Evolutionary conservation across 192 early-diverging fungal genomes (phyloP).

Genomic region (Podila epigama): DNA sequence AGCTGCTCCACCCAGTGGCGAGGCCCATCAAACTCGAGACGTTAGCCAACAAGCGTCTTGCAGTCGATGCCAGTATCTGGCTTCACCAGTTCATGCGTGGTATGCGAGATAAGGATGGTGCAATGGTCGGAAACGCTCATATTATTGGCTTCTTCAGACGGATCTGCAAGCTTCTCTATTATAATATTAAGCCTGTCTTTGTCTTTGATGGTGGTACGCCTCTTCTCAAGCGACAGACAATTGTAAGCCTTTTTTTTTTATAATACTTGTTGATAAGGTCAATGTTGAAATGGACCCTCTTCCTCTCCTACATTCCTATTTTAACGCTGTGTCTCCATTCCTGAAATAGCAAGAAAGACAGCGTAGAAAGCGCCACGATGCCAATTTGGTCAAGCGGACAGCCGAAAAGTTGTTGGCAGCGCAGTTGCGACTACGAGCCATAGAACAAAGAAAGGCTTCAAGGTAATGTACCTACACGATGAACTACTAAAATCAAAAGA

Average conservation of each 20-base stretch:
- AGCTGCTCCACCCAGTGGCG: slow-evolving; percentile 79
- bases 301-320: too few species aligned
- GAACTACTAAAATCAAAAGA: too few species aligned
- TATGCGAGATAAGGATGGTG: slow-evolving; percentile 89
- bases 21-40: slow-evolving; percentile 83
- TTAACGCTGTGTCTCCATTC: not conserved
- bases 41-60: slow-evolving; percentile 76
- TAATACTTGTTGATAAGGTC: too few species aligned
- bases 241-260: slow-evolving; percentile 54
- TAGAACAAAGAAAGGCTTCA: slow-evolving; percentile 54
- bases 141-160: slow-evolving; percentile 93
- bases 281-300: too few species aligned
- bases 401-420: slow-evolving; percentile 86
- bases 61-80: slow-evolving; percentile 98
- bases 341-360: slow-evolving; percentile 54
- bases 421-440: slow-evolving; percentile 76
- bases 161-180: slow-evolving; percentile 93
- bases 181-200: slow-evolving; percentile 92
- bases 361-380: slow-evolving; percentile 54
- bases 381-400: slow-evolving; percentile 68
- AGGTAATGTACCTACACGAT: slow-evolving; percentile 35
- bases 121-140: slow-evolving; percentile 83
- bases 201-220: slow-evolving; percentile 97
- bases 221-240: slow-evolving; percentile 78
- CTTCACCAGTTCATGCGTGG: slow-evolving; percentile 96